phyloP scores from a whole-genome alignment of 768 basidiomycete genomes.

The Lyophyllum semitale region DNA sequence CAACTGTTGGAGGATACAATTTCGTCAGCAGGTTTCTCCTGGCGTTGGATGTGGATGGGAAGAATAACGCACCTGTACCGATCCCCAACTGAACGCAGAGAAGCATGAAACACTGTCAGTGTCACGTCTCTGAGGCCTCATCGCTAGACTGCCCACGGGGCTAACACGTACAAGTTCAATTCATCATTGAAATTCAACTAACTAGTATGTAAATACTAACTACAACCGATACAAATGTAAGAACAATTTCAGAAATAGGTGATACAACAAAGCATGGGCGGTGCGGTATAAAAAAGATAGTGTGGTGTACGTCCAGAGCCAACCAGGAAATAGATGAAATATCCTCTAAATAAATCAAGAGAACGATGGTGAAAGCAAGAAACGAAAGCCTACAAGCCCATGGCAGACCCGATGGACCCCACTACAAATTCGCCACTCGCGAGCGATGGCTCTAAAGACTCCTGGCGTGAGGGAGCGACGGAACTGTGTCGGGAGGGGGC shows the following conservation, averaged over 20 bases:
- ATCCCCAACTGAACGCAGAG: slow-evolving; percentile 21
- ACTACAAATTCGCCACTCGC: slow-evolving; percentile 39
- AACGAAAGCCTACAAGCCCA: slow-evolving; percentile 31
- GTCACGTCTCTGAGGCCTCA: no score
- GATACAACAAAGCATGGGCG: slow-evolving; percentile 8
- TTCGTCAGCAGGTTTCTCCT: slow-evolving; percentile 31
- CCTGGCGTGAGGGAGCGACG: slow-evolving; percentile 21
- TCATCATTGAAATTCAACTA: slow-evolving; percentile 5
- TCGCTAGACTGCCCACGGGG: background rate
- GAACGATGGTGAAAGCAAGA: background rate
- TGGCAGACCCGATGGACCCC: slow-evolving; percentile 46
- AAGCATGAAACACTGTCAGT: no score
- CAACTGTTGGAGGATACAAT: slow-evolving; percentile 30
- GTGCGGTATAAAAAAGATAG: slow-evolving; percentile 3
- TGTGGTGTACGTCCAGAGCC: slow-evolving; percentile 2
- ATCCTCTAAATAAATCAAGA: slow-evolving; percentile 17
- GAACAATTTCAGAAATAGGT: background rate
- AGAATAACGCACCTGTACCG: slow-evolving; percentile 27
- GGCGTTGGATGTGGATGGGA: slow-evolving; percentile 28
- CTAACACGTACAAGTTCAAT: background rate
- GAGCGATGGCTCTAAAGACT: slow-evolving; percentile 24
- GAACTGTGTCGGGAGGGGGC: slow-evolving; percentile 23
- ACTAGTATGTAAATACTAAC: background rate
- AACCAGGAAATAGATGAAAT: slow-evolving; percentile 3
- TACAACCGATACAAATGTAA: slow-evolving; percentile 10